Conservation (phyloP, 257 asterid species). For the Solanum appendiculatum region DNA sequence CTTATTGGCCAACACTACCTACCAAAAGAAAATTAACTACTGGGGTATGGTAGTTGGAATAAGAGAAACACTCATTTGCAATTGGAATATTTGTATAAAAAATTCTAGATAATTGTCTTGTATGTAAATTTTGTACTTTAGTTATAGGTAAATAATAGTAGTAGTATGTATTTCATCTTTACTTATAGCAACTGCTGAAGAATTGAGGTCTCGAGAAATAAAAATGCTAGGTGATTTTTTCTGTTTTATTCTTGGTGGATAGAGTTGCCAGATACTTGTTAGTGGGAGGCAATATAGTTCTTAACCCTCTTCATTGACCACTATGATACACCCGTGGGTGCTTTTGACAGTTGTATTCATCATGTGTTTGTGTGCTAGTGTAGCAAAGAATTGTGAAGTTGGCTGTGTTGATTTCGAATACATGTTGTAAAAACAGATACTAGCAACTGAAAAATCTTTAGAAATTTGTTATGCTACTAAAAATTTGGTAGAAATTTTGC, state of each 20-base stretch:
- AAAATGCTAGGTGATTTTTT: no score
- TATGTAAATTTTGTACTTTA: not conserved
- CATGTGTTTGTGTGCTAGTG: not conserved
- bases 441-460: not conserved
- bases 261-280: no score
- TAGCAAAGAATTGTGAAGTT: not conserved
- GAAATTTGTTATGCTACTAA: not conserved
- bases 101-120: not conserved
- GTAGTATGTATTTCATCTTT: not conserved
- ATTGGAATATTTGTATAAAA: not conserved
- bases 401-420: not conserved
- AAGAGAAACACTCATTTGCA: not conserved
- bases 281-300: no score
- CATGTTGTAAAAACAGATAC: not conserved
- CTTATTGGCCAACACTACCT: constrained; percentile 41
- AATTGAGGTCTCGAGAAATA: not conserved
- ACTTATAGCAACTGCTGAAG: not conserved
- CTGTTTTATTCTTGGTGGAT: no score
- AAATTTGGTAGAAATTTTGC: not conserved
- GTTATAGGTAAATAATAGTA: not conserved
- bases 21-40: constrained; percentile 13
- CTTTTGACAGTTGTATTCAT: not conserved
- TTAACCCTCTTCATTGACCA: not conserved
- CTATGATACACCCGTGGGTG: not conserved
- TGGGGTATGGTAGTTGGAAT: not conserved